Evolutionary conservation across 2,329 filamentous ascomycete genomes (phyloP).

Genomic region (Trichothecium sympodiale): DNA sequence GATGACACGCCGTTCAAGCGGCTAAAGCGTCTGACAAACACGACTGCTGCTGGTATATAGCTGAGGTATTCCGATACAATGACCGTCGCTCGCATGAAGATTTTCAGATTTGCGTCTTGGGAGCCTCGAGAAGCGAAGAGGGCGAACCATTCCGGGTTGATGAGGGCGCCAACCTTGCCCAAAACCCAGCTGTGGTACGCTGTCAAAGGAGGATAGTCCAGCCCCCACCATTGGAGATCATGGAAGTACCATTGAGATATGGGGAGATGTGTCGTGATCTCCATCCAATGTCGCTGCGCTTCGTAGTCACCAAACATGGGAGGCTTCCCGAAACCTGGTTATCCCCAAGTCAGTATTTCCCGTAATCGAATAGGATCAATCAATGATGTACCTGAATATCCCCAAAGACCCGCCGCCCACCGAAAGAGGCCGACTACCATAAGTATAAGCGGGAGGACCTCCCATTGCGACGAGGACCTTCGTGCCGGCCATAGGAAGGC

Average conservation of each 20-base stretch:
- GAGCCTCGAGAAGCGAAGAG: constrained; percentile 72
- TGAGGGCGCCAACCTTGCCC: constrained; percentile 69
- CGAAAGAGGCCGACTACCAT: constrained; percentile 88
- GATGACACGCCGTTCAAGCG: constrained; percentile 64
- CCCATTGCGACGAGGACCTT: constrained; percentile 79
- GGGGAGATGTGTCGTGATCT: constrained; percentile 80
- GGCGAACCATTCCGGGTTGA: constrained; percentile 80
- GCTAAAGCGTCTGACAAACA: constrained; percentile 76
- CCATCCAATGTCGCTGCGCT: constrained; percentile 98
- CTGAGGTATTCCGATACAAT: constrained; percentile 83
- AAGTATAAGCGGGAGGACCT: constrained; percentile 74
- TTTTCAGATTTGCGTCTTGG: constrained; percentile 70
- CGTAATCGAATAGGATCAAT: not conserved
- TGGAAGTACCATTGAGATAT: constrained; percentile 97
- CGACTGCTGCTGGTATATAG: constrained; percentile 74
- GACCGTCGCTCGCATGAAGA: constrained; percentile 93
- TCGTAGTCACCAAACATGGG: constrained; percentile 97
- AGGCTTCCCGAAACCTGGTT: constrained; percentile 60
- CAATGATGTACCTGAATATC: constrained; percentile 65
- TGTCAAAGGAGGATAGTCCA: constrained; percentile 94
- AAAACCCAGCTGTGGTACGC: constrained; percentile 98
- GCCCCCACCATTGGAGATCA: constrained; percentile 91
- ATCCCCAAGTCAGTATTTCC: constrained; percentile 7
- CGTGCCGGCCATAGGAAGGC: constrained; percentile 92
- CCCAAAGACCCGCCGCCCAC: constrained; percentile 88